Evolutionary conservation across 345 rosid genomes (phyloP), one percentile per base, ranked within the genome.

Genomic region (Sisymbrium irio): DNA sequence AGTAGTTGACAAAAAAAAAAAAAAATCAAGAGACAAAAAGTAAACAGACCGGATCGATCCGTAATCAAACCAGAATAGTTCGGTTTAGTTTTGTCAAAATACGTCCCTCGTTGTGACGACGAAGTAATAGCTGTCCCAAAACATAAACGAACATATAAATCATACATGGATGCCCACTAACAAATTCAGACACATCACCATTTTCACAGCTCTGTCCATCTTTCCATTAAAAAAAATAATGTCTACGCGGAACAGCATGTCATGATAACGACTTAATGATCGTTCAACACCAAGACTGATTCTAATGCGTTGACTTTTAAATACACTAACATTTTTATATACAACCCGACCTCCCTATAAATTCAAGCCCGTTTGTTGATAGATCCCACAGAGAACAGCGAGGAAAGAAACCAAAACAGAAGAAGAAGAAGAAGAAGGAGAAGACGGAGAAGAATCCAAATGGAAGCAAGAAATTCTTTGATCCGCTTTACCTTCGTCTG

Each of bases 391-490:
- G 61, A 35, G 27, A 18, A 50, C 58, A 51, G 35, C 25, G 27
- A 50, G 54, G 11, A 35, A 53, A 40, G 17, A 39, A 54, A 62
- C 11, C 49, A 53, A 25, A 65, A n/a, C 56, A 4, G 77, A 35
- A 32, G 47, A 18, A 27, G 59, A 25, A 65, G 15, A 65, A 4
- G 77, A 35, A 32, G 47, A 18, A 27, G 59, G 28, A 40, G 70
- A 12, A 47, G 58, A 22, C 44, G 50, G 45, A 49, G 22, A 45
- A 72, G 33, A 7, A 66, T 30, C 10, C 1, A 53, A 69, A 70
- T 77, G 80, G 80, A 72, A 57, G 8, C 76, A 19, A 77, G 33
- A 62, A 70, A 54, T 69, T 71, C 62, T 64, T 64, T 64, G 80
- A 56, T 71, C 67, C 46, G 76, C 20, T 37, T 77, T 19, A 37